These are phyloP conservation scores for Dendrobium officinale DNA, from an alignment of 106 monocot species.

Conservation along the genomic window DNA sequence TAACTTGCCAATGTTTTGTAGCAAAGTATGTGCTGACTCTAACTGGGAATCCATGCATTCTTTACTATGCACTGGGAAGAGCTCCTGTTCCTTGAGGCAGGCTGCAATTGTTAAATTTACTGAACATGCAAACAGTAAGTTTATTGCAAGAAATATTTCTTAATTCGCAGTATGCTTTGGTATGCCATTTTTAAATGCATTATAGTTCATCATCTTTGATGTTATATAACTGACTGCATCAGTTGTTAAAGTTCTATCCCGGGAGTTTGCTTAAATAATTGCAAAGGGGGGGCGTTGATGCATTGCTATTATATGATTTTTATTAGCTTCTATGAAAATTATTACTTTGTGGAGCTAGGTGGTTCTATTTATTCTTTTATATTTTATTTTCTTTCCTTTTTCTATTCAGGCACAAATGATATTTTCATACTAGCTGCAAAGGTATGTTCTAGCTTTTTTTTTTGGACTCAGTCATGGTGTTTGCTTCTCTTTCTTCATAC, in stretches of 20 bases:
- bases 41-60: constrained; percentile 87
- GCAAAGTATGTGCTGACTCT: constrained; percentile 72
- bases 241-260: neutral
- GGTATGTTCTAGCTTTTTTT: constrained; percentile 33
- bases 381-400: constrained; percentile 8
- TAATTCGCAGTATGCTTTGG: neutral
- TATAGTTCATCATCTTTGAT: neutral
- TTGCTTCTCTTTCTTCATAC: neutral
- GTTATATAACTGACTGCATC: neutral
- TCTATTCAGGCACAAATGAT: constrained; percentile 76
- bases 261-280: neutral
- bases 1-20: constrained; percentile 26
- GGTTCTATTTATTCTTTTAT: neutral
- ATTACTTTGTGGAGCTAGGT: neutral
- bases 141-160: constrained; percentile 2
- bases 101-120: constrained; percentile 60
- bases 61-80: constrained; percentile 67
- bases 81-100: constrained; percentile 25
- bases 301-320: neutral
- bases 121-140: constrained; percentile 85
- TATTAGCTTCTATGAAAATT: neutral
- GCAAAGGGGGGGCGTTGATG: neutral
- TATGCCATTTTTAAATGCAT: neutral
- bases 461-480: neutral
- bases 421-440: constrained; percentile 96